These are phyloP conservation scores for Trichoderma lentiforme DNA, from an alignment of 2,329 filamentous ascomycete species.

Conservation along the genomic window DNA sequence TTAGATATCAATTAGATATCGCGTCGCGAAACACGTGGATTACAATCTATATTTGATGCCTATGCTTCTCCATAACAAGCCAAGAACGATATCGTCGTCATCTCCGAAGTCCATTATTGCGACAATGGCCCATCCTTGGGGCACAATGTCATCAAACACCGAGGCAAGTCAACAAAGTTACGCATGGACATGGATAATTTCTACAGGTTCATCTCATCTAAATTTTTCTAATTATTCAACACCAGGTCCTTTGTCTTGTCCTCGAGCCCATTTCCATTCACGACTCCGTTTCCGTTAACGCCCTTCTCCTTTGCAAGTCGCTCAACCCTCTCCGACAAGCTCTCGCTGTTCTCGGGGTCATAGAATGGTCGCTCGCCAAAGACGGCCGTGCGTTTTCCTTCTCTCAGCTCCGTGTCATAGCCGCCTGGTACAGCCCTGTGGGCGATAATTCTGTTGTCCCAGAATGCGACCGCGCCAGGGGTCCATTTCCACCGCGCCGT, in stretches of 20 bases:
- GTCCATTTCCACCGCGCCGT: conserved; percentile 20
- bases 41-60: not conserved
- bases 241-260: conserved; percentile 8
- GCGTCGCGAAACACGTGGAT: not conserved
- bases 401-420: conserved; percentile 15
- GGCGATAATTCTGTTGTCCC: conserved; percentile 18
- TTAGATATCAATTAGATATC: not conserved
- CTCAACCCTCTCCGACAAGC: conserved; percentile 4
- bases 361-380: conserved; percentile 17
- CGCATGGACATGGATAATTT: not conserved
- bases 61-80: not conserved
- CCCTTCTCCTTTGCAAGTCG: conserved; percentile 4
- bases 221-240: conserved; percentile 1
- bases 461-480: conserved; percentile 15
- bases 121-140: not conserved
- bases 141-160: not conserved
- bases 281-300: not conserved
- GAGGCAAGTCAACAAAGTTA: not conserved
- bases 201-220: not conserved
- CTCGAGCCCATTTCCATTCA: not conserved
- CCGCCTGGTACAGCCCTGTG: conserved; percentile 17
- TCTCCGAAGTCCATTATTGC: not conserved
- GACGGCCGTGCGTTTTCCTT: conserved; percentile 16
- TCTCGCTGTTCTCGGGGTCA: conserved; percentile 18
- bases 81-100: not conserved